A percentile compares a stretch with the other conserved stretches of the same genome.
Conservation (phyloP, 2,329 filamentous ascomycete genomes). For the Cryphonectria radicalis region DNA sequence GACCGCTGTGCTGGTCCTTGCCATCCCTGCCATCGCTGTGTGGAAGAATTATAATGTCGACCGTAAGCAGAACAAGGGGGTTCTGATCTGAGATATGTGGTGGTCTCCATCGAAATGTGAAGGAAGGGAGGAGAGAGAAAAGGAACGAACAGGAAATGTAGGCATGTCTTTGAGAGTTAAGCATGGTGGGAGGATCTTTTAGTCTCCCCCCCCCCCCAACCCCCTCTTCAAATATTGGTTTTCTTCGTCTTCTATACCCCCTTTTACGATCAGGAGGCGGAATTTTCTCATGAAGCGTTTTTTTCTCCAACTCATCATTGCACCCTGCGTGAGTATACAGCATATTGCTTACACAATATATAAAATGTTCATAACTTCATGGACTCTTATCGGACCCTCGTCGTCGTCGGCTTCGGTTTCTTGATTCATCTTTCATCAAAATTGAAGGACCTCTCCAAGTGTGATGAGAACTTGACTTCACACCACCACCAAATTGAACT, state of each 20-base stretch:
- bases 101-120: not conserved
- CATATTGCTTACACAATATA: not conserved
- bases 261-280: not conserved
- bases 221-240: not conserved
- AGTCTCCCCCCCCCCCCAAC: too few species aligned
- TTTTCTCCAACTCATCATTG: not conserved
- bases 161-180: not conserved
- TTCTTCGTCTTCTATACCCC: slow-evolving; percentile 4
- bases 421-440: not conserved
- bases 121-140: not conserved
- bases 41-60: slow-evolving; percentile 46
- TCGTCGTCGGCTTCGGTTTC: not conserved
- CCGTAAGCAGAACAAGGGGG: slow-evolving; percentile 35
- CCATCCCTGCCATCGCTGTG: slow-evolving; percentile 40
- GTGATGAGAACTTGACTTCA: not conserved
- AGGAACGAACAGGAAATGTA: not conserved
- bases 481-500: not conserved
- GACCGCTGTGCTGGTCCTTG: slow-evolving; percentile 39
- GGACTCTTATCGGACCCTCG: not conserved
- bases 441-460: not conserved
- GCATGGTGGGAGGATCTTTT: not conserved
- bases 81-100: slow-evolving; percentile 17
- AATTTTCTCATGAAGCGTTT: too few species aligned
- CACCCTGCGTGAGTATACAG: not conserved
- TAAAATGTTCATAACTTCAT: not conserved